Conservation (phyloP, 2,329 filamentous ascomycete species). For the Phymatotrichopsis omnivora region DNA sequence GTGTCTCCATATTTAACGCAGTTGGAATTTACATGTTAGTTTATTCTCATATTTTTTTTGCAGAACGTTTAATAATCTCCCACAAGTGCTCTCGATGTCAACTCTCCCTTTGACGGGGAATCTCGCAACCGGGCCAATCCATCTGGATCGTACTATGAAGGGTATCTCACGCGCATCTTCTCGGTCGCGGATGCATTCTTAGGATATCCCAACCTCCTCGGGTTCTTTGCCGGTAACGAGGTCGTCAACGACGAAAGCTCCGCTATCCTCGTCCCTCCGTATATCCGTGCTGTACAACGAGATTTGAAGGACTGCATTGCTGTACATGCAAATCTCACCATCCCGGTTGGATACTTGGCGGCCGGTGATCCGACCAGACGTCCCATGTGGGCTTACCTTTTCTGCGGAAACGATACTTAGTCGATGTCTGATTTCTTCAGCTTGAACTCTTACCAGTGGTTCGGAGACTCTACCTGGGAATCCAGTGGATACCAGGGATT, state of each 20-base stretch:
- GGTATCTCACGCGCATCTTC: slow-evolving; percentile 63
- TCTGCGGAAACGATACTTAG: slow-evolving; percentile 58
- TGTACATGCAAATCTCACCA: slow-evolving; percentile 59
- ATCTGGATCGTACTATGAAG: slow-evolving; percentile 51
- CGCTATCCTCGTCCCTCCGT: slow-evolving; percentile 44
- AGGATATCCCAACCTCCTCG: slow-evolving; percentile 82
- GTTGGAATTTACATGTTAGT: slow-evolving; percentile 87
- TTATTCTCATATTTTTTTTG: slow-evolving; percentile 42
- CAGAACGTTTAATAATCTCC: background rate
- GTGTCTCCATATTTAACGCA: slow-evolving; percentile 72
- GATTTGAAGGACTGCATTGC: slow-evolving; percentile 94
- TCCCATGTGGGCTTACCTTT: slow-evolving; percentile 81
- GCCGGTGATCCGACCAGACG: slow-evolving; percentile 84
- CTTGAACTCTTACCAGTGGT: slow-evolving; percentile 99
- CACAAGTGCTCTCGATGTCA: slow-evolving; percentile 40
- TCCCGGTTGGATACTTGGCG: slow-evolving; percentile 87
- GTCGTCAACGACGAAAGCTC: slow-evolving; percentile 80
- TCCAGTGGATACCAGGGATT: slow-evolving; percentile 71
- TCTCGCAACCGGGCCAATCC: slow-evolving; percentile 64
- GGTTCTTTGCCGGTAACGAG: slow-evolving; percentile 98
- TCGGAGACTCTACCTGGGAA: slow-evolving; percentile 67
- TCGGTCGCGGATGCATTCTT: slow-evolving; percentile 70
- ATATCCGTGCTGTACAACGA: slow-evolving; percentile 93
- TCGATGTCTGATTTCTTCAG: slow-evolving; percentile 90
- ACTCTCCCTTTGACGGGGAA: slow-evolving; percentile 37